Conservation (phyloP, 495 filamentous ascomycete species). For the Daldinia vernicosa region DNA sequence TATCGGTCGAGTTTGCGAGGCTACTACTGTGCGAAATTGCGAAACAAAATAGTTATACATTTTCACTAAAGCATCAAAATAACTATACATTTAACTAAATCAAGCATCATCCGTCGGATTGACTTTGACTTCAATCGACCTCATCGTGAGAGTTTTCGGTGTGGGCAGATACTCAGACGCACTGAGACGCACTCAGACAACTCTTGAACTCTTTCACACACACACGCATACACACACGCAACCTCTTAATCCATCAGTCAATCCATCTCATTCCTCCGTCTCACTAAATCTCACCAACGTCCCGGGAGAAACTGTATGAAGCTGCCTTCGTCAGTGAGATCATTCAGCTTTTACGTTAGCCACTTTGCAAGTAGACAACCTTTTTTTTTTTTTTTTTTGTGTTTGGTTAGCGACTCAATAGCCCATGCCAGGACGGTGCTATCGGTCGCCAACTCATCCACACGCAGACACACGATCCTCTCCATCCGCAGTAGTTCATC, state of each 20-base stretch:
- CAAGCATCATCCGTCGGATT: not conserved
- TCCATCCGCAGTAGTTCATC: slow-evolving; percentile 41
- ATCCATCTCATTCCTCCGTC: slow-evolving; percentile 18
- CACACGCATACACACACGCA: not conserved
- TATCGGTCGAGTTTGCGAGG: too few species aligned
- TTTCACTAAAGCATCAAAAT: too few species aligned
- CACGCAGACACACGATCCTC: slow-evolving; percentile 12
- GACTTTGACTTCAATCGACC: not conserved
- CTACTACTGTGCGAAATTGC: not conserved
- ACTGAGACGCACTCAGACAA: not conserved
- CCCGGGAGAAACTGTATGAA: slow-evolving; percentile 24
- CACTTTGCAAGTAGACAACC: slow-evolving; percentile 32
- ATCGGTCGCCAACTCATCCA: slow-evolving; percentile 40
- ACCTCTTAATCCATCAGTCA: slow-evolving; percentile 6
- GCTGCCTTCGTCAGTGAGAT: slow-evolving; percentile 35
- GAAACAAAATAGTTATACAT: too few species aligned
- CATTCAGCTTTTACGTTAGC: slow-evolving; percentile 34
- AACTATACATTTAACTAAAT: not conserved
- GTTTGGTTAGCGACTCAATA: slow-evolving; percentile 42
- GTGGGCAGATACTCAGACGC: not conserved
- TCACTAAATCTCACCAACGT: slow-evolving; percentile 28
- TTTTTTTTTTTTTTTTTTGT: slow-evolving; percentile 22
- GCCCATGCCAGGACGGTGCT: slow-evolving; percentile 24
- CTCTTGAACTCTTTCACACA: not conserved
- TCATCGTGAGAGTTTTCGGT: slow-evolving; percentile 16